A percentile compares a stretch with the other conserved stretches of the same genome.
Conservation (phyloP, 2,329 filamentous ascomycete species). For the Ophiostoma sp. region DNA sequence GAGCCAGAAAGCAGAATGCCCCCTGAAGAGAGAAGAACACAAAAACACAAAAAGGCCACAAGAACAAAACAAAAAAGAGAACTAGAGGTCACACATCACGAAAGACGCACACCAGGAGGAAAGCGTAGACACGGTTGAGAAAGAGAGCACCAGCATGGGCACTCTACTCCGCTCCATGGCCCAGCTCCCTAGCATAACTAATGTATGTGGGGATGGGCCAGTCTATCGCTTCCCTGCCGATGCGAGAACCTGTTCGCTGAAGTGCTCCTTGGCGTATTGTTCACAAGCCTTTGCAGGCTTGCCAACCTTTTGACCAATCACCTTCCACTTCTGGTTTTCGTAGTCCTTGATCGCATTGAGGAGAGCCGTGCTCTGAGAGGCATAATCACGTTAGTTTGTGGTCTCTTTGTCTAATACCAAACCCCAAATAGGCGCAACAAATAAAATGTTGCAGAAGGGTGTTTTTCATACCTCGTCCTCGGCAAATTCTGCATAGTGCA, state of each 20-base stretch:
- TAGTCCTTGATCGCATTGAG: slow-evolving; percentile 97
- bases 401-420: neutral
- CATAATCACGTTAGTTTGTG: slow-evolving; percentile 20
- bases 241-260: slow-evolving; percentile 43
- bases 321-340: slow-evolving; percentile 98
- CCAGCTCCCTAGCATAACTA: neutral
- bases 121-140: neutral
- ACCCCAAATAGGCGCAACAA: neutral
- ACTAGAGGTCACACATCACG: neutral
- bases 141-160: neutral
- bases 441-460: neutral
- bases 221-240: slow-evolving; percentile 27
- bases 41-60: neutral
- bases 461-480: slow-evolving; percentile 74
- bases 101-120: neutral
- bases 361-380: slow-evolving; percentile 63
- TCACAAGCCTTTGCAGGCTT: slow-evolving; percentile 76
- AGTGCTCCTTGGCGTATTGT: slow-evolving; percentile 95
- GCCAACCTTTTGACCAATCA: slow-evolving; percentile 91
- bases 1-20: neutral
- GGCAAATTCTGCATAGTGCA: slow-evolving; percentile 98
- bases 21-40: neutral
- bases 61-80: neutral
- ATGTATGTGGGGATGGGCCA: neutral
- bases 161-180: neutral